These are phyloP conservation scores for Microsporum canis DNA, from an alignment of 2,329 filamentous ascomycete genomes.

Conservation along the genomic window DNA sequence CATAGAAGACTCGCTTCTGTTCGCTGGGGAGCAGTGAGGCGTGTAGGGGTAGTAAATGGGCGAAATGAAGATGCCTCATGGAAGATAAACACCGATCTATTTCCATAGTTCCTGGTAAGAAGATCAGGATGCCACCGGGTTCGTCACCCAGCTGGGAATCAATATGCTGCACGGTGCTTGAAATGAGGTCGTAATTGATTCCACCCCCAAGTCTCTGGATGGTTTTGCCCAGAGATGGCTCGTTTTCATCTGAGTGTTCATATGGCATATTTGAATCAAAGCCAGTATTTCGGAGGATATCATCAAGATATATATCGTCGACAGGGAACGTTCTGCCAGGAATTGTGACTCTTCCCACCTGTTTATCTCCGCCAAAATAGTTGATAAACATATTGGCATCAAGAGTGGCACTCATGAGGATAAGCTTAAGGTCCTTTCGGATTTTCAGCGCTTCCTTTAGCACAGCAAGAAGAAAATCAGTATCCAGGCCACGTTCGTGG, in stretches of 20 bases:
- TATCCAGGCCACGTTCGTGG: slow-evolving; percentile 88
- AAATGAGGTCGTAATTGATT: slow-evolving; percentile 84
- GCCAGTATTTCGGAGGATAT: slow-evolving; percentile 68
- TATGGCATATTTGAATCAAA: slow-evolving; percentile 40
- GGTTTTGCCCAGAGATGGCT: slow-evolving; percentile 50
- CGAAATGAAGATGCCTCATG: slow-evolving; percentile 51
- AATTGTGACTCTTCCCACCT: slow-evolving; percentile 75
- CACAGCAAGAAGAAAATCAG: slow-evolving; percentile 82
- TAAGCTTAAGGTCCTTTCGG: slow-evolving; percentile 70
- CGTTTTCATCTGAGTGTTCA: slow-evolving; percentile 28
- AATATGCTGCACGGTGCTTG: slow-evolving; percentile 67
- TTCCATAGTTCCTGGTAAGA: slow-evolving; percentile 82
- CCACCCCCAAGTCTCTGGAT: slow-evolving; percentile 65
- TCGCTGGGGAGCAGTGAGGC: slow-evolving; percentile 82
- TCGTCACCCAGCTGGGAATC: slow-evolving; percentile 62
- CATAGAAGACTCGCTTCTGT: slow-evolving; percentile 74
- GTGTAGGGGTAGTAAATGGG: slow-evolving; percentile 78
- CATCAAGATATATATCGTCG: slow-evolving; percentile 78
- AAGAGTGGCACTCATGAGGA: slow-evolving; percentile 93
- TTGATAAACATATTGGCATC: slow-evolving; percentile 74
- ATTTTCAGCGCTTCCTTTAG: slow-evolving; percentile 67
- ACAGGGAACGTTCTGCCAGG: slow-evolving; percentile 83
- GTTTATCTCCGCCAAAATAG: slow-evolving; percentile 64
- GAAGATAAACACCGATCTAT: slow-evolving; percentile 70
- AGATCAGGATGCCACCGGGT: slow-evolving; percentile 85